Evolutionary conservation across 805 yeast species (phyloP), one percentile per base, ranked within the genome.

Genomic region (Pichia heedii): DNA sequence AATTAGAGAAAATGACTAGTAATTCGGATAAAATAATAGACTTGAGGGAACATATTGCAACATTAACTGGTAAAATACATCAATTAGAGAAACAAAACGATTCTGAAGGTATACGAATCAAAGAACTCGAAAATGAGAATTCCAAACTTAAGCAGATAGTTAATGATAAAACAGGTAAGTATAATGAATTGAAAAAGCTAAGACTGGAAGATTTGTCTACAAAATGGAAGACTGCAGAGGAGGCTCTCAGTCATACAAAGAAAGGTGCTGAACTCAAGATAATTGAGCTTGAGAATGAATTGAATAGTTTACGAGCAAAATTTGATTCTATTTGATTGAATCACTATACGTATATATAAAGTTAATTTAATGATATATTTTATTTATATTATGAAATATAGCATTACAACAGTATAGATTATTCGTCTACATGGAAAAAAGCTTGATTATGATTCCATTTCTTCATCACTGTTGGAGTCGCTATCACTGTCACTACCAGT

Each of bases 221-320:
- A 48, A 68, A 81, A 53, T 80, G 85, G 81, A 77, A 79, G 52
- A 69, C 78, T 6, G 89, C 84, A 49, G 66, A 87, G 47, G 93
- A 83, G 57, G 74, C 83, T 18, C 62, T 88, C 26, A 73, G 74
- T 19, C 67, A 77, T 43, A 89, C 83, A 50, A 68, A 70, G 42
- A 69, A 69, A 32, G 79, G 80, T 32, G 76, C 83, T 2, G 67
- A 70, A 39, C 58, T 62, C 37, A 61, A 81, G 36, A 67, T 81
- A 5, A 54, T 58, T 18, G 78, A 74, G 43, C 54, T 82, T 29
- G 86, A 81, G 49, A 45, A 54, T 27, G 87, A 81, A 50, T 79
- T 77, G 52, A 60, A 57, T 16, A 55, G 62, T 18, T 53, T 79
- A 15, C 44, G 34, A 33, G 39, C 44, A 10, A 45, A 44, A 19